Evolutionary conservation across 2,329 filamentous ascomycete species (phyloP).

Genomic region (Metarhizium album): DNA sequence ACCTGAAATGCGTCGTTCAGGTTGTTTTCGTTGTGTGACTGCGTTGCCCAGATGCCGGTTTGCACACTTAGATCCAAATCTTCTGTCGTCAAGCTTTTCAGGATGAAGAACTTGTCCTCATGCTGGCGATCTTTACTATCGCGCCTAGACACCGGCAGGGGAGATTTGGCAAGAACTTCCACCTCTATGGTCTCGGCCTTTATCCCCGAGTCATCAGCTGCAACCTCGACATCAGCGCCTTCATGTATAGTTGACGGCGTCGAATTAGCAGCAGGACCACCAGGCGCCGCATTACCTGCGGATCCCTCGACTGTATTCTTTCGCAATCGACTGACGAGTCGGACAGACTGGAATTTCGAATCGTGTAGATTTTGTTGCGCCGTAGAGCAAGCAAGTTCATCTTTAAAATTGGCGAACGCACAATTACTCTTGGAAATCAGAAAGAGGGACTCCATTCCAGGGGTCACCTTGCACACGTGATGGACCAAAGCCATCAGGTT

Average conservation of each 20-base stretch:
- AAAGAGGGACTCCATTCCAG: slow-evolving; percentile 77
- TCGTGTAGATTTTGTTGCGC: slow-evolving; percentile 84
- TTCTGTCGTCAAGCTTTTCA: slow-evolving; percentile 86
- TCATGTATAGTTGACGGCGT: neutral
- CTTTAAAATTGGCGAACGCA: slow-evolving; percentile 90
- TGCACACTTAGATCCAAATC: slow-evolving; percentile 82
- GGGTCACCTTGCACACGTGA: slow-evolving; percentile 73
- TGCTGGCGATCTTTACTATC: slow-evolving; percentile 3
- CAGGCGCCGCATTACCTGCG: slow-evolving; percentile 39
- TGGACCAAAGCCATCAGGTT: slow-evolving; percentile 77
- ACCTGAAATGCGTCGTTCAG: slow-evolving; percentile 79
- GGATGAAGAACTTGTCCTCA: slow-evolving; percentile 57
- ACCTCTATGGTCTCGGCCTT: slow-evolving; percentile 6
- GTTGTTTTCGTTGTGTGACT: slow-evolving; percentile 80
- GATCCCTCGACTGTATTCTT: slow-evolving; percentile 39
- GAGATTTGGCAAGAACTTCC: neutral
- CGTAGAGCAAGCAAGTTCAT: slow-evolving; percentile 60
- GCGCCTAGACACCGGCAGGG: neutral
- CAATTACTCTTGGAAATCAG: slow-evolving; percentile 96
- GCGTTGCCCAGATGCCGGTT: slow-evolving; percentile 87
- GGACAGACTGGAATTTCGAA: slow-evolving; percentile 75
- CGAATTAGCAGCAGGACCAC: slow-evolving; percentile 31
- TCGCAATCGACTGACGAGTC: slow-evolving; percentile 75
- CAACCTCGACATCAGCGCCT: neutral
- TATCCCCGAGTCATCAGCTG: slow-evolving; percentile 4